phyloP scores from a whole-genome alignment of 768 basidiomycete genomes.

The Scleroderma bovista region DNA sequence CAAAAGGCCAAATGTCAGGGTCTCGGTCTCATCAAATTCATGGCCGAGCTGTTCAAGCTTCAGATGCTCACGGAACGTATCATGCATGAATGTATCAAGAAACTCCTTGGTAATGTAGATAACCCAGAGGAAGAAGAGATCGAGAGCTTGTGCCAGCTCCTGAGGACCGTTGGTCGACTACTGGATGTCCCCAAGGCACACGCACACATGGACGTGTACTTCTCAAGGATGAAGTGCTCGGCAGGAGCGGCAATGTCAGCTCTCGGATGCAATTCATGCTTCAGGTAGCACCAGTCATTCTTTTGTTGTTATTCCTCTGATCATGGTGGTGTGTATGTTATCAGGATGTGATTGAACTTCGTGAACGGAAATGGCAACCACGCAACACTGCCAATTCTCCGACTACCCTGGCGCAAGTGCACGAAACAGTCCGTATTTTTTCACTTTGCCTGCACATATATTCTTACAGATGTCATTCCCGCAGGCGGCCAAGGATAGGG shows the following conservation, averaged over 20 bases:
- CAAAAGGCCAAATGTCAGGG: constrained; percentile 97
- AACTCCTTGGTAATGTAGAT: constrained; percentile 87
- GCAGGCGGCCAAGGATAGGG: constrained; percentile 81
- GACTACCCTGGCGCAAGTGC: constrained; percentile 83
- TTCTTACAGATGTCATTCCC: constrained; percentile 43
- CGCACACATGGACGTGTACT: constrained; percentile 90
- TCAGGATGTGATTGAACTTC: constrained; percentile 88
- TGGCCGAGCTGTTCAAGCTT: constrained; percentile 96
- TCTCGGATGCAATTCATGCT: constrained; percentile 95
- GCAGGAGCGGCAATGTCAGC: constrained; percentile 67
- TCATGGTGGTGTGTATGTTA: constrained; percentile 2
- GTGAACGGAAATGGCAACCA: constrained; percentile 74
- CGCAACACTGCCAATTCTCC: constrained; percentile 74
- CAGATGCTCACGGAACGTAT: constrained; percentile 97
- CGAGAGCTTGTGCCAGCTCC: constrained; percentile 89
- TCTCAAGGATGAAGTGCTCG: constrained; percentile 81
- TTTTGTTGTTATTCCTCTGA: background rate
- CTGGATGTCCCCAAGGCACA: constrained; percentile 80
- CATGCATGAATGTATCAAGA: constrained; percentile 98
- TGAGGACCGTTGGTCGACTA: constrained; percentile 80
- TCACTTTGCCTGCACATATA: background rate
- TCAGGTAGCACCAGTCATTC: constrained; percentile 51
- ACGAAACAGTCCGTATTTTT: constrained; percentile 62
- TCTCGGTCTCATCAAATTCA: constrained; percentile 95
- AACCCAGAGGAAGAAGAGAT: constrained; percentile 98